Base-by-base conservation (phyloP, 2,329 filamentous ascomycete species). In the Colletotrichum camelliae region DNA sequence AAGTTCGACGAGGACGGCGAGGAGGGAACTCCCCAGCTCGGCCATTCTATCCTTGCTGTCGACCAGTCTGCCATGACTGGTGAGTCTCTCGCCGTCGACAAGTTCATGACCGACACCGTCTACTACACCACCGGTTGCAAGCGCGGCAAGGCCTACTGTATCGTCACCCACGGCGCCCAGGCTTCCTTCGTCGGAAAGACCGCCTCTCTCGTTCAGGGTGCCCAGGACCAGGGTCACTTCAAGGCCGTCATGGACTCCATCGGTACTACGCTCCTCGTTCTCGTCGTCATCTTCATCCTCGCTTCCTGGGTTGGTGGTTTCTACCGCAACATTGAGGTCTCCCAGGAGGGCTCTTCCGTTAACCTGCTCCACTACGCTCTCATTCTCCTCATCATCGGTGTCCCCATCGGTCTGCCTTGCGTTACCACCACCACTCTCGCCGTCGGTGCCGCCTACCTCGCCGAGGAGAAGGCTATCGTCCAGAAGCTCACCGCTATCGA, bases 231-330 rank as follows among this genome's bases (percentile, higher is more conserved):
- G 82, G 94, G 93, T 87, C 93, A 94, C 86, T 94, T 94, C 91
- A 95, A 95, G 88, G 93, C 93, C 79, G 94, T 95, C 88, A 95
- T 95, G 94, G 93, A 95, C 90, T 93, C 91, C 82, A 95, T 95
- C 82, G 93, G 93, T 86, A 94, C 93, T 69, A 87, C 92, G 76
- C 89, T 95, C 72, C 89, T 95, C 80, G 93, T 95, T 80, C 88
- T 95, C 77, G 94, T 95, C 87, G 93, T 95, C 86, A 93, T 94
- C 87, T 95, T 91, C 89, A 94, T 95, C 84, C 88, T 95, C 81
- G 87, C 91, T 72, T 89, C 93, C 80, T 95, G 94, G 94, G 94
- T 95, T 79, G 93, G 94, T 85, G 93, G 93, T 84, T 95, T 95
- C 90, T 95, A 92, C 91, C 93, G 91, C 83, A 87, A 94, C 79